These are phyloP conservation scores for Mycosphaerelloides madeirae DNA, from an alignment of 2,329 filamentous ascomycete genomes.

Conservation along the genomic window DNA sequence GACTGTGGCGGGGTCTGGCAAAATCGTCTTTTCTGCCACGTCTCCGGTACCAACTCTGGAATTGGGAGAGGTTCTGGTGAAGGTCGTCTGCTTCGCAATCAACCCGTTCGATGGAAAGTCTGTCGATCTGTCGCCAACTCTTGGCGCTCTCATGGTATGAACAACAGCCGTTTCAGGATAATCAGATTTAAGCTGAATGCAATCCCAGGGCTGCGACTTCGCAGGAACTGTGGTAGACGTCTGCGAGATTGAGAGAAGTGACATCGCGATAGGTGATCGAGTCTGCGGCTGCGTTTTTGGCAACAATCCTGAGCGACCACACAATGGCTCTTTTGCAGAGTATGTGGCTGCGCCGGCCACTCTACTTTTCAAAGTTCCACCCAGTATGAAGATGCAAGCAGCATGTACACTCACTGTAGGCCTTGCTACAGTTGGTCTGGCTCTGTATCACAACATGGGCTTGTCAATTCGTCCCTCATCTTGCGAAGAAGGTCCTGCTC, in stretches of 20 bases:
- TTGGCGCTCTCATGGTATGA: too few relatives aligned
- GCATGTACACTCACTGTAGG: constrained; percentile 15
- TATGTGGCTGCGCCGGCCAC: constrained; percentile 14
- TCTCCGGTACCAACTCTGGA: constrained; percentile 10
- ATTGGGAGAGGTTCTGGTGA: constrained; percentile 15
- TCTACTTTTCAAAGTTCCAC: constrained; percentile 12
- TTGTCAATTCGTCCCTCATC: constrained; percentile 10
- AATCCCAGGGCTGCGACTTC: constrained; percentile 18
- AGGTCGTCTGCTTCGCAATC: constrained; percentile 15
- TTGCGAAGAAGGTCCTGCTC: background rate
- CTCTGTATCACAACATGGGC: constrained; percentile 15
- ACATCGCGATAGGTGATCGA: constrained; percentile 14
- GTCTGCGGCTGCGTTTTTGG: constrained; percentile 17
- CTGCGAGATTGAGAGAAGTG: constrained; percentile 8
- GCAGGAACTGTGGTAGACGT: constrained; percentile 15
- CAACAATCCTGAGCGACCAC: constrained; percentile 12
- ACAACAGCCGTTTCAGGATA: too few relatives aligned
- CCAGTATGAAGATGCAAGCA: constrained; percentile 12
- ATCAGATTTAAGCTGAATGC: too few relatives aligned
- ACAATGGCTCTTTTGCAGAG: constrained; percentile 17
- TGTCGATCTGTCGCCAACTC: constrained; percentile 17
- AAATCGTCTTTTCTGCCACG: too few relatives aligned
- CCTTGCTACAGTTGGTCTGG: constrained; percentile 17
- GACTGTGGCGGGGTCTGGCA: too few relatives aligned
- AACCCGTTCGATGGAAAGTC: constrained; percentile 22